Conservation (phyloP, 495 filamentous ascomycete genomes). For the Glutinoglossum americanum region DNA sequence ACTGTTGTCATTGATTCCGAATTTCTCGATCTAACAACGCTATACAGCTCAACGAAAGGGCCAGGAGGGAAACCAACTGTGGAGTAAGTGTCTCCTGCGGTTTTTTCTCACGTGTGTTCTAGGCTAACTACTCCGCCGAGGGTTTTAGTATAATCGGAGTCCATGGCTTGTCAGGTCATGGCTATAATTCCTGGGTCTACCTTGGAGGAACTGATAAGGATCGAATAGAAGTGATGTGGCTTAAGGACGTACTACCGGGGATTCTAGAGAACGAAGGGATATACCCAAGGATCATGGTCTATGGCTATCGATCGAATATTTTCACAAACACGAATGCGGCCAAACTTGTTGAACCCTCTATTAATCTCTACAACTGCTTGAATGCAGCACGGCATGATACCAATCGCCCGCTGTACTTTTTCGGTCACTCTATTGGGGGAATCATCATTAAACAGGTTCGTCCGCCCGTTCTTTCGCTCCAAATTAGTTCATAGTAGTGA, state of each 20-base stretch:
- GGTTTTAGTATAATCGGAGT: not conserved
- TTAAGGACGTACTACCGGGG: not conserved
- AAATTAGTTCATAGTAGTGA: too few species aligned
- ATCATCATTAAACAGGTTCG: not conserved
- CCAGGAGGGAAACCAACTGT: not conserved
- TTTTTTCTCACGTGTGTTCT: not conserved
- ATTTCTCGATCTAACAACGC: not conserved
- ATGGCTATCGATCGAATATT: not conserved
- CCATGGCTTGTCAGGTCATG: not conserved
- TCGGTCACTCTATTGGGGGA: not conserved
- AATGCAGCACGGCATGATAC: not conserved
- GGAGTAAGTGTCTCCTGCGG: not conserved
- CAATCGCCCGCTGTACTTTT: not conserved
- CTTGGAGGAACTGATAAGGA: not conserved
- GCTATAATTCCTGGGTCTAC: not conserved
- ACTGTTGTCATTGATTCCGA: not conserved
- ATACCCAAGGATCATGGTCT: not conserved
- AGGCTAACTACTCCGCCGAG: not conserved
- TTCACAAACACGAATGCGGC: not conserved
- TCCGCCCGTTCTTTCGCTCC: not conserved
- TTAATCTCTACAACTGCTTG: not conserved
- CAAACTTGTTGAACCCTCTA: not conserved
- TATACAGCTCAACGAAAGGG: not conserved
- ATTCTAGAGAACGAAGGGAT: not conserved
- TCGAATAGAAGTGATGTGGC: not conserved